Conservation (phyloP, 23 red algal species). For the Gracilaria caudata region DNA sequence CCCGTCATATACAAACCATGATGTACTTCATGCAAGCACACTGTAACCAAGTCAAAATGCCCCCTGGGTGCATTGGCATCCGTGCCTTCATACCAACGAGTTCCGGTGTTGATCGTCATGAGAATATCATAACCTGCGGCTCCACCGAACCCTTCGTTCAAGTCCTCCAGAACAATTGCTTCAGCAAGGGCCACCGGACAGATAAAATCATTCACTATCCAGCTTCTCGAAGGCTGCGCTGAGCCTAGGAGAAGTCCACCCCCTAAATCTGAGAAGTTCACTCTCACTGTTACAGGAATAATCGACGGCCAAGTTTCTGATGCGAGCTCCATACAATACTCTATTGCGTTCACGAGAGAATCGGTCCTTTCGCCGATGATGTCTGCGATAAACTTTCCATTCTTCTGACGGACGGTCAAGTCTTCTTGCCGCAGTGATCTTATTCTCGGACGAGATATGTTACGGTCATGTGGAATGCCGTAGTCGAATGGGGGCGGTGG, state of each 20-base stretch:
- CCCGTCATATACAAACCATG: constrained; percentile 76
- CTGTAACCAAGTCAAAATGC: constrained; percentile 73
- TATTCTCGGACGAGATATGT: constrained; percentile 47
- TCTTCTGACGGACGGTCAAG: constrained; percentile 6
- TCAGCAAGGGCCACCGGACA: constrained; percentile 64
- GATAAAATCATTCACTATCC: constrained; percentile 55
- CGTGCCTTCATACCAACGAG: constrained; percentile 67
- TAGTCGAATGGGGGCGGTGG: constrained; percentile 49
- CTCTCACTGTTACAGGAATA: constrained; percentile 49
- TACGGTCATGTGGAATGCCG: constrained; percentile 30
- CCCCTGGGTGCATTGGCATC: constrained; percentile 39
- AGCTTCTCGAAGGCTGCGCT: constrained; percentile 51
- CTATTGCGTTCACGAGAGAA: constrained; percentile 10
- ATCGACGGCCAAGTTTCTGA: constrained; percentile 34
- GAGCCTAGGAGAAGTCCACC: constrained; percentile 32
- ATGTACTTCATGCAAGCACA: constrained; percentile 69
- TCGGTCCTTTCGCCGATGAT: constrained; percentile 13
- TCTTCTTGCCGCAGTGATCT: background rate
- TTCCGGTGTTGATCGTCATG: constrained; percentile 56
- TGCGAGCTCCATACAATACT: constrained; percentile 63
- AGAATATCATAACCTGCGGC: constrained; percentile 44
- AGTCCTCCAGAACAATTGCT: constrained; percentile 37
- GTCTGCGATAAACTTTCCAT: constrained; percentile 16
- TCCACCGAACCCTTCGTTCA: constrained; percentile 11
- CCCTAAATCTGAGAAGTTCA: constrained; percentile 59